Evolutionary conservation across 805 yeast species (phyloP).

Genomic region (Saccharomyces kudriavzevii): DNA sequence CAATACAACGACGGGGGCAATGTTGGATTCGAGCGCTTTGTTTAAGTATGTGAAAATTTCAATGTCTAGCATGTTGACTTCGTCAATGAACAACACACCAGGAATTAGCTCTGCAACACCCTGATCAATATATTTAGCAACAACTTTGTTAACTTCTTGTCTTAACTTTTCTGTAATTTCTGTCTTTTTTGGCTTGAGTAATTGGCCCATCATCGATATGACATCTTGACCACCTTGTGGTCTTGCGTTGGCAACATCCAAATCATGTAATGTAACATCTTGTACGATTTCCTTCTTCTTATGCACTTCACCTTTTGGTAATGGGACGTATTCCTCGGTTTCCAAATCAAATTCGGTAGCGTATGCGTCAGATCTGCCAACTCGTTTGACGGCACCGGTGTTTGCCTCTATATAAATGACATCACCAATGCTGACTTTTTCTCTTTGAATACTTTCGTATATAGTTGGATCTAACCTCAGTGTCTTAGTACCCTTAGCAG

Average conservation of each 20-base stretch:
- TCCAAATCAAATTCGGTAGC: slow-evolving; percentile 97
- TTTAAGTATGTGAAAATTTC: slow-evolving; percentile 94
- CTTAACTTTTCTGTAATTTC: slow-evolving; percentile 94
- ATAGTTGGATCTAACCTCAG: slow-evolving; percentile 85
- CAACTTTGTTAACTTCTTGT: slow-evolving; percentile 89
- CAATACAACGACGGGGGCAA: slow-evolving; percentile 90
- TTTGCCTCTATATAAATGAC: slow-evolving; percentile 95
- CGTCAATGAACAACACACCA: slow-evolving; percentile 96
- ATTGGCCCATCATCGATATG: slow-evolving; percentile 92
- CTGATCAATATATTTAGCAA: slow-evolving; percentile 91
- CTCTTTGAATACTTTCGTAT: slow-evolving; percentile 91
- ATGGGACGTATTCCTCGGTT: slow-evolving; percentile 96
- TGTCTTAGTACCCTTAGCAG: slow-evolving; percentile 86
- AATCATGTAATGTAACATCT: slow-evolving; percentile 91
- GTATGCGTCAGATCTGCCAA: slow-evolving; percentile 96
- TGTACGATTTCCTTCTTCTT: slow-evolving; percentile 96
- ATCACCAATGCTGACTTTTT: slow-evolving; percentile 89
- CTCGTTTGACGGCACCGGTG: slow-evolving; percentile 94
- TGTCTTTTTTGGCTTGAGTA: slow-evolving; percentile 91
- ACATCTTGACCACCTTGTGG: slow-evolving; percentile 98
- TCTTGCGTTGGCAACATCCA: slow-evolving; percentile 92
- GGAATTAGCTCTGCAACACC: slow-evolving; percentile 97
- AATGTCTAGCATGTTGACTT: slow-evolving; percentile 95
- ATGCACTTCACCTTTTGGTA: slow-evolving; percentile 98
- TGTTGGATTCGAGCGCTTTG: slow-evolving; percentile 82